Evolutionary conservation across 805 yeast species (phyloP).

Genomic region (Starmerella floris): DNA sequence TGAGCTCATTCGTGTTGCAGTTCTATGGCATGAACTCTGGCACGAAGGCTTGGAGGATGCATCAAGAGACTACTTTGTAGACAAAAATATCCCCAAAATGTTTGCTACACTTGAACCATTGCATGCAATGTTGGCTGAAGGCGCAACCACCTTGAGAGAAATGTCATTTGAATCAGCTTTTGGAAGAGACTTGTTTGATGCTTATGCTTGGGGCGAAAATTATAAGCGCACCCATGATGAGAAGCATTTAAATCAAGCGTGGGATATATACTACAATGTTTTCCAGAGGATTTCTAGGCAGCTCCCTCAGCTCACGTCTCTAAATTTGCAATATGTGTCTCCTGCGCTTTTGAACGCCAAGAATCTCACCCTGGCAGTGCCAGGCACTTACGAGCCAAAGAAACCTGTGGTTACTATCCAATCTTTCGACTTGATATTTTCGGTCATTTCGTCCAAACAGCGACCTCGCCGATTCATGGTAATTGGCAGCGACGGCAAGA

Average conservation of each 20-base stretch:
- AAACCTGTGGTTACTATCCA: conserved; percentile 60
- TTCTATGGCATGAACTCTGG: conserved; percentile 96
- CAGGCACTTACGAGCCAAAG: conserved; percentile 84
- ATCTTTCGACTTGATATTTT: conserved; percentile 66
- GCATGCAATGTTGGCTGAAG: conserved; percentile 64
- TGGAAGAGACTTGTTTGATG: conserved; percentile 85
- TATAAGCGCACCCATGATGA: conserved; percentile 75
- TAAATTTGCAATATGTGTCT: conserved; percentile 86
- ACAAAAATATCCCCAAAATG: conserved; percentile 90
- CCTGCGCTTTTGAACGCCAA: conserved; percentile 71
- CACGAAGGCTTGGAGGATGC: conserved; percentile 96
- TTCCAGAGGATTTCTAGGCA: conserved; percentile 84
- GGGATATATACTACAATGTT: conserved; percentile 92
- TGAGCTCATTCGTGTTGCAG: conserved; percentile 88
- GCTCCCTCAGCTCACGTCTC: conserved; percentile 68
- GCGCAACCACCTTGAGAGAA: conserved; percentile 88
- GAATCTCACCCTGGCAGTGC: conserved; percentile 77
- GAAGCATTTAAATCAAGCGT: conserved; percentile 85
- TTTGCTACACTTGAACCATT: conserved; percentile 78
- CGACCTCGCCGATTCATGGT: conserved; percentile 77
- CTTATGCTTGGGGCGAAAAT: conserved; percentile 83
- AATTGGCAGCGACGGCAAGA: conserved; percentile 83
- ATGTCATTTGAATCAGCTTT: conserved; percentile 84
- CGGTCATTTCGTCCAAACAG: conserved; percentile 88
- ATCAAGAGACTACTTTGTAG: conserved; percentile 82